Base-by-base conservation (phyloP, 371 early-diverging fungal genomes). In the Mucor lusitanicus region DNA sequence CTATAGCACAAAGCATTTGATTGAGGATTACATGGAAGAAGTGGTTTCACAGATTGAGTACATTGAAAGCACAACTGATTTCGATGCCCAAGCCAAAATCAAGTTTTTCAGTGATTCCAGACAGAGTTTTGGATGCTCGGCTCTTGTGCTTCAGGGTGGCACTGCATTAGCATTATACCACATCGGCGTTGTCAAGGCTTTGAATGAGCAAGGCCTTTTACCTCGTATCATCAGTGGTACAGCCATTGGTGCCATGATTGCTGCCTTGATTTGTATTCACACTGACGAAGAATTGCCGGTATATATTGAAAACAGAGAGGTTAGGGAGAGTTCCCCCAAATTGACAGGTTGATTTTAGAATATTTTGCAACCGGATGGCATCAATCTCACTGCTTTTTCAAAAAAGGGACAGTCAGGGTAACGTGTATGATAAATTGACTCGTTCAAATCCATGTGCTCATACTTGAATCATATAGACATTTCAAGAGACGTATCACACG, bases 151-250 rank as follows among this genome's bases (percentile, higher is more conserved):
- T 11, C 86, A 89, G 60, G 92, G 92, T 21, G 91, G 91, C 3
- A 85, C 90, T 1, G 85, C 91, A 8, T 33, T 62, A 81, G 90
- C 88, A 9, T 69, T 90, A 63, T 88, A 85, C 69, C 93, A 92
- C 72, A 72, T 92, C 17, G 93, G 93, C 40, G 91, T 92, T 0
- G 85, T 89, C n/a, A 90, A 90, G 67, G 82, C 90, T 3, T 77
- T 92, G 35, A 75, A 85, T 65, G 88, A 91, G 53, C 81, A 85
- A 66, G 85, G 83, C 0, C 66, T 92, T 25, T 64, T 92, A 60
- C 92, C 93, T 11, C 76, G 90, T 32, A 88, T 92, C 50, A 89
- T 92, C 48, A 85, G 89, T 70, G 92, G 93, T 17, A 88, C 88
- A 1, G 85, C 88, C 9, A 86, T 88, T 17, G 91, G 93, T 27